phyloP scores from a whole-genome alignment of 257 asterid species.

The Solanum lycopersicoides region DNA sequence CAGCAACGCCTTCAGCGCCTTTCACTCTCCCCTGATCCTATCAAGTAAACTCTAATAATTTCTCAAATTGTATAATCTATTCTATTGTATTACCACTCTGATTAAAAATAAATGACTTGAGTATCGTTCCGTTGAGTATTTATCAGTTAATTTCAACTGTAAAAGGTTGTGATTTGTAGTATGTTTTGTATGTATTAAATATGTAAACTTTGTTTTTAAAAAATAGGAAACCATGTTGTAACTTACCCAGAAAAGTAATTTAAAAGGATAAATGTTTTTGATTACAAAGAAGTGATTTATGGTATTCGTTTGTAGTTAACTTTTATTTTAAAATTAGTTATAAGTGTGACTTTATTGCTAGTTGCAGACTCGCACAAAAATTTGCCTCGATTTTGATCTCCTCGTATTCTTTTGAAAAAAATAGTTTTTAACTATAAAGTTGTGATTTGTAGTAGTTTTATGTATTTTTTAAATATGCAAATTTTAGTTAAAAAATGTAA shows the following conservation, averaged over 20 bases:
- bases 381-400: neutral
- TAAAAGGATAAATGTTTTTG: neutral
- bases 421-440: neutral
- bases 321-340: neutral
- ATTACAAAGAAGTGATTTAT: neutral
- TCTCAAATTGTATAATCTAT: neutral
- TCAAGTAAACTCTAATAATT: constrained; percentile 18
- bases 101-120: neutral
- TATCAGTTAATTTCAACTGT: neutral
- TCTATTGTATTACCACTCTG: neutral
- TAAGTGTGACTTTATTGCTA: neutral
- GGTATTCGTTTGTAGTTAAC: neutral
- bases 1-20: constrained; percentile 45
- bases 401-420: neutral
- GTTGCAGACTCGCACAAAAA: neutral
- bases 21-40: constrained; percentile 48
- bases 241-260: no score
- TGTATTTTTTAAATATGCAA: neutral
- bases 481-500: neutral
- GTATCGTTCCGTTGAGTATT: neutral
- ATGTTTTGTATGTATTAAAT: neutral
- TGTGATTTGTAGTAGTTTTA: neutral
- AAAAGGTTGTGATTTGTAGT: neutral
- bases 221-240: neutral
- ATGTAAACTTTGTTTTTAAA: neutral